Percentiles rank a stretch among this genome's conserved stretches.
Evolutionary conservation across 2,329 filamentous ascomycete species (phyloP).

Genomic region (Neonectria punicea): DNA sequence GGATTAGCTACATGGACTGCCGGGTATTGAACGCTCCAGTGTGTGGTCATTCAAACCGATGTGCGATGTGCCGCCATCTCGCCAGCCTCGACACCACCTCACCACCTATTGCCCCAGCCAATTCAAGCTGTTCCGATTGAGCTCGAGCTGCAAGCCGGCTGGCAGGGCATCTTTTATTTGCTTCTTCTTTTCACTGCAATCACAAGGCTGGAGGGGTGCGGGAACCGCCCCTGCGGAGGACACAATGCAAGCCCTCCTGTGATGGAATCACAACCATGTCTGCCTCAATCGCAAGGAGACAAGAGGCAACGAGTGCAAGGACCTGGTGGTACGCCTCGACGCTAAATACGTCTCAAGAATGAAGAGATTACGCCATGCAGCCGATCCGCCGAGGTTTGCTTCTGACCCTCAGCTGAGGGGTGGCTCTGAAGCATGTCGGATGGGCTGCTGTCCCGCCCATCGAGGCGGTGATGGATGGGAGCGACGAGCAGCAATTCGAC

Average conservation of each 20-base stretch:
- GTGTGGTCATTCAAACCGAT: slow-evolving; percentile 1
- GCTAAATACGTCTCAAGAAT: slow-evolving; percentile 38
- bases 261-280: slow-evolving; percentile 16
- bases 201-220: slow-evolving; percentile 7
- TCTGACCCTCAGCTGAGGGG: slow-evolving; percentile 40
- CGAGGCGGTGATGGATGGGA: slow-evolving; percentile 2
- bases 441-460: slow-evolving; percentile 21
- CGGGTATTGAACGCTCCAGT: slow-evolving; percentile 27
- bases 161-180: not conserved
- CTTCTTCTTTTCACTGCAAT: slow-evolving; percentile 5
- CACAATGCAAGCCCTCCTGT: slow-evolving; percentile 10
- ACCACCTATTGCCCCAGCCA: slow-evolving; percentile 18
- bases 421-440: slow-evolving; percentile 32
- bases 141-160: slow-evolving; percentile 1
- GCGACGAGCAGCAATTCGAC: slow-evolving; percentile 32
- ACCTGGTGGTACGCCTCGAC: slow-evolving; percentile 23
- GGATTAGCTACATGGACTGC: slow-evolving; percentile 36
- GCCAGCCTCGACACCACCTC: slow-evolving; percentile 17
- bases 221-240: too few species aligned
- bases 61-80: slow-evolving; percentile 21
- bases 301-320: slow-evolving; percentile 29
- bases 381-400: slow-evolving; percentile 41
- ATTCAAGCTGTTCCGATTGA: slow-evolving; percentile 16
- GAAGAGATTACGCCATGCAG: slow-evolving; percentile 43
- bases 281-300: slow-evolving; percentile 31